Conservation (phyloP, 2,329 filamentous ascomycete species). For the Ploettnerulaceae sp. region DNA sequence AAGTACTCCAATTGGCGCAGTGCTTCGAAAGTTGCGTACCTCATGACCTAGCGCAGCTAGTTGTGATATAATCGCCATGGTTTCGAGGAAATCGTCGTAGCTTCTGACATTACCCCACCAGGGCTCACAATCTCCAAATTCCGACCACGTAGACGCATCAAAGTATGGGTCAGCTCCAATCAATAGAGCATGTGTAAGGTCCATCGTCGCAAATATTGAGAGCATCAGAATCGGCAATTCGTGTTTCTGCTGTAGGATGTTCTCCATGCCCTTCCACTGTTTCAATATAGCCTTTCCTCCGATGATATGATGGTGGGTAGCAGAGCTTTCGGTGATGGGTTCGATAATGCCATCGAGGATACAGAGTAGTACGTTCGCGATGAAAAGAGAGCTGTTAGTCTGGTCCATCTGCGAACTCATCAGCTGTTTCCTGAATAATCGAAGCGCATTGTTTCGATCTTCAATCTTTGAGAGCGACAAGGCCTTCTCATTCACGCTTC, state of each 20-base stretch:
- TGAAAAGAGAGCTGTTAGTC: constrained; percentile 35
- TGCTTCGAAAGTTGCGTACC: constrained; percentile 24
- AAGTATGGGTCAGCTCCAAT: constrained; percentile 38
- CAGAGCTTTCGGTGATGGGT: constrained; percentile 25
- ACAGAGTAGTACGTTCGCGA: constrained; percentile 41
- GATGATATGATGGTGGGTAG: constrained; percentile 27
- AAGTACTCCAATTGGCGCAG: constrained; percentile 26
- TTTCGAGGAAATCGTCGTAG: constrained; percentile 33
- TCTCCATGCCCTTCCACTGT: constrained; percentile 27
- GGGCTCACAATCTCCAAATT: constrained; percentile 37
- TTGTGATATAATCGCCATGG: constrained; percentile 32
- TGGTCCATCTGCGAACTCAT: constrained; percentile 33
- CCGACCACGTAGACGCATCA: constrained; percentile 36
- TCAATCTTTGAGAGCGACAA: constrained; percentile 26
- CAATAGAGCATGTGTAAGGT: constrained; percentile 40
- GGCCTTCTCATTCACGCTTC: constrained; percentile 21
- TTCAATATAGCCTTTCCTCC: constrained; percentile 30
- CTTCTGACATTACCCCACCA: constrained; percentile 38
- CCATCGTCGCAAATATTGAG: constrained; percentile 41
- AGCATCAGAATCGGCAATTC: constrained; percentile 37
- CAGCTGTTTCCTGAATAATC: constrained; percentile 35
- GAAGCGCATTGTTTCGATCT: constrained; percentile 27
- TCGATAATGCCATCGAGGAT: constrained; percentile 34
- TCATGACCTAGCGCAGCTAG: constrained; percentile 35
- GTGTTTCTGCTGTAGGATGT: constrained; percentile 22